Evolutionary conservation across 345 rosid genomes (phyloP), one percentile per base, ranked within the genome.

Genomic region (Microthlaspi erraticum): DNA sequence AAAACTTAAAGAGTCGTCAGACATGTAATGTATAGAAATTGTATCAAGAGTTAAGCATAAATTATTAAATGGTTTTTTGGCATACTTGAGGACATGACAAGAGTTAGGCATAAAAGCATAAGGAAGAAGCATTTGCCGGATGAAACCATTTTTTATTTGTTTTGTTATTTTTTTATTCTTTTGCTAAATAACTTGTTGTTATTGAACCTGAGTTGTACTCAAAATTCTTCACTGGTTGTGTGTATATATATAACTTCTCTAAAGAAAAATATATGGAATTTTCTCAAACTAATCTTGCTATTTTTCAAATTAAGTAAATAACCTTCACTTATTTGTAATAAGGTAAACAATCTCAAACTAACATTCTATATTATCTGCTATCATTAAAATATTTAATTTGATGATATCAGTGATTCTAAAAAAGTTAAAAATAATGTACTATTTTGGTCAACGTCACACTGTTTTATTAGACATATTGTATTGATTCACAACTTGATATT

Each of bases 91-190:
- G 59, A 37, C 14, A 36, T 29, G 19, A 64, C 13, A 50, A 50
- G 36, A 64, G 36, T 9, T 10, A 64, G 45, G 26, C 37, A 37
- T 51, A 65, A 37, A 14, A 65, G 2, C 36, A 50, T 7, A 50
- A 50, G 49, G 26, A 65, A 38, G 11, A 65, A 38, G 39, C 26
- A 51, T 51, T 38, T 65, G 60, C 70, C 60, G 38, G 39, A 23
- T 38, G 60, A 65, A 51, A 38, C n/a, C 70, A 65, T 65, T 14
- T n/a, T 65, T 23, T 50, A 5, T 37, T 50, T 51, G 14, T 44
- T 1, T 23, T 18, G 6, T 19, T 29, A 9, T 29, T 36, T 1
- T 26, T 39, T 13, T n/a, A 0, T 39, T 60, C 34, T 8, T 1
- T 50, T 2, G 29, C 29, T 26, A 26, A 26, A 26, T 26, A 26